Conservation (phyloP, 208 protist species). For the Tritrichomonas foetus region DNA sequence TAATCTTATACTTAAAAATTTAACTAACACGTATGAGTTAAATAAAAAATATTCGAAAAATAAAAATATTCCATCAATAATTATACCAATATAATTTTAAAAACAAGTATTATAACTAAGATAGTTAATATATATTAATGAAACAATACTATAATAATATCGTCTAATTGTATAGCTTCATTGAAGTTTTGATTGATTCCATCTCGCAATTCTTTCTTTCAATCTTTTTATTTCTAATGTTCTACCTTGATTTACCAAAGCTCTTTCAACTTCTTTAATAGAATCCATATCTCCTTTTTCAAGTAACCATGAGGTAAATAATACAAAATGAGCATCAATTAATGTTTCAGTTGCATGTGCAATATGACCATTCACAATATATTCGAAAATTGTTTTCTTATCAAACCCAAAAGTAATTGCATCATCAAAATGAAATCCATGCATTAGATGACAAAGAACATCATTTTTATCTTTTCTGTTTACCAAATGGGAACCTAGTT, state of each 20-base stretch:
- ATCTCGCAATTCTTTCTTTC: constrained; percentile 14
- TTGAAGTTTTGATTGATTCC: no score
- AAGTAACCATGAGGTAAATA: background rate
- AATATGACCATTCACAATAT: background rate
- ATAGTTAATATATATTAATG: no score
- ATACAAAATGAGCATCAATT: background rate
- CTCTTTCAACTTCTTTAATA: background rate
- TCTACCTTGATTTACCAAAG: background rate
- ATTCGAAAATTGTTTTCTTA: background rate
- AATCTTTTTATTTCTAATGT: constrained; percentile 12
- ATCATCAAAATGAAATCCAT: background rate
- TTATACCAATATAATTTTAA: no score
- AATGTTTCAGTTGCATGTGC: constrained; percentile 7
- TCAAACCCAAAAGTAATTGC: background rate
- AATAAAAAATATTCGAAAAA: no score
- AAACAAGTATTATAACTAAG: no score
- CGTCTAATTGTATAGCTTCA: no score
- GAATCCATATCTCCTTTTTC: background rate
- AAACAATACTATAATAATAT: no score
- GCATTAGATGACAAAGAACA: background rate
- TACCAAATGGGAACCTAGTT: background rate
- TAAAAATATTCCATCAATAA: no score
- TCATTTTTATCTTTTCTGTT: background rate
- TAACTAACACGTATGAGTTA: no score
- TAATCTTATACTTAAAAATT: no score